These are phyloP conservation scores for Pythium utonaiense DNA, from an alignment of 352 stramenopile species.

Conservation along the genomic window DNA sequence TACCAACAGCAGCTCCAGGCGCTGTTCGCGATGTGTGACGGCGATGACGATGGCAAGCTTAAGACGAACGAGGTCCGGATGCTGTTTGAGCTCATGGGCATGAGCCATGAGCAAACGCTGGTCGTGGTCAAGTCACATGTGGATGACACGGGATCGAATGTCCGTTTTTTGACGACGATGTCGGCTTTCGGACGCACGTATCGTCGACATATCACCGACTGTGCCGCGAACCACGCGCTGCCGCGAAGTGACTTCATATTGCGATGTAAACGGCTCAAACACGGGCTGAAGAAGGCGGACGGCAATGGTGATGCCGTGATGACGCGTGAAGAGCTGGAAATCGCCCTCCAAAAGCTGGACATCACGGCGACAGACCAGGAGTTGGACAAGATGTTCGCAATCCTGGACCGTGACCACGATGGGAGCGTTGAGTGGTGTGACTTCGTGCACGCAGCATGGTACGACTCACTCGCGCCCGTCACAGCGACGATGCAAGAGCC, in stretches of 20 bases:
- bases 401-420: conserved; percentile 35
- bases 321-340: conserved; percentile 39
- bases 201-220: conserved; percentile 13
- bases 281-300: conserved; percentile 40
- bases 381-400: conserved; percentile 25
- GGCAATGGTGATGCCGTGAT: conserved; percentile 33
- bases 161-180: background rate
- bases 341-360: conserved; percentile 53
- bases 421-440: conserved; percentile 44
- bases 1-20: conserved; percentile 26
- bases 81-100: conserved; percentile 26
- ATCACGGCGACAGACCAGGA: conserved; percentile 31
- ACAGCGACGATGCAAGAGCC: conserved; percentile 14
- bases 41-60: conserved; percentile 34
- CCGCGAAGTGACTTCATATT: conserved; percentile 31
- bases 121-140: conserved; percentile 1
- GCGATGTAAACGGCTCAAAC: conserved; percentile 41
- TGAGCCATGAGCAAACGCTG: conserved; percentile 6
- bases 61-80: conserved; percentile 27
- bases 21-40: conserved; percentile 34
- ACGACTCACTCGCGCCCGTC: conserved; percentile 21
- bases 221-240: conserved; percentile 8
- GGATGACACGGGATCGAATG: background rate
- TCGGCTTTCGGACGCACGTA: background rate
- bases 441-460: conserved; percentile 38